A percentile compares a stretch with the other conserved stretches of the same genome.
phyloP scores from a whole-genome alignment of 2,329 filamentous ascomycete genomes.

The Neophaeococcomyces aloes region DNA sequence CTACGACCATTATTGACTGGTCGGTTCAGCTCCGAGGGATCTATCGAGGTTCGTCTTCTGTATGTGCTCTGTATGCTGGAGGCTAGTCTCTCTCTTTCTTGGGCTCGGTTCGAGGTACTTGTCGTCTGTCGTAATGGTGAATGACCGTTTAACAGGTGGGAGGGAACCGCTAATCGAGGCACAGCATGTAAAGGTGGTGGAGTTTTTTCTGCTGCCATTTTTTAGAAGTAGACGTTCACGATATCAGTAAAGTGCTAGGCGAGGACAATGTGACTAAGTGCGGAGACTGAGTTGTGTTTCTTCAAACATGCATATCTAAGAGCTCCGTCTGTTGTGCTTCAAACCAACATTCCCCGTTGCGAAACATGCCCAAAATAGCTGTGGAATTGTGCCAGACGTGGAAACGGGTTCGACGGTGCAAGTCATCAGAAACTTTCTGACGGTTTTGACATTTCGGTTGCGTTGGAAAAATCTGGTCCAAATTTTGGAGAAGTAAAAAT shows the following conservation, averaged over 20 bases:
- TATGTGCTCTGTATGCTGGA: conserved; percentile 51
- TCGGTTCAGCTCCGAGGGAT: conserved; percentile 9
- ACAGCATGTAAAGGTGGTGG: conserved; percentile 25
- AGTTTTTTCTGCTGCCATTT: conserved; percentile 4
- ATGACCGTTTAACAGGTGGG: conserved; percentile 47
- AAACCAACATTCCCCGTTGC: too few relatives aligned
- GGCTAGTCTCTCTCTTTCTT: conserved; percentile 48
- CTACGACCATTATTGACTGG: conserved; percentile 6
- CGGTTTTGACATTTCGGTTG: background rate
- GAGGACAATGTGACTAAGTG: too few relatives aligned
- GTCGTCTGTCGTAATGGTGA: conserved; percentile 37
- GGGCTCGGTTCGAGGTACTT: conserved; percentile 34
- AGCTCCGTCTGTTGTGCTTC: too few relatives aligned
- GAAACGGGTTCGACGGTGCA: background rate
- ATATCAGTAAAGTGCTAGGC: too few relatives aligned
- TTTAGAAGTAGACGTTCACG: background rate
- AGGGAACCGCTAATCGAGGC: conserved; percentile 44
- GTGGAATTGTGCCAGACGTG: background rate
- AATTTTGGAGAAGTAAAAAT: conserved; percentile 4
- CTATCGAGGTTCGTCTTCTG: conserved; percentile 35
- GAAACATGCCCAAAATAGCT: too few relatives aligned
- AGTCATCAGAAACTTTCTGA: background rate
- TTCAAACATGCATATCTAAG: too few relatives aligned
- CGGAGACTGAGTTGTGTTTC: too few relatives aligned
- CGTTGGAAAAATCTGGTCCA: conserved; percentile 1